Base-by-base conservation (phyloP, 1,139 yeast species). In the Candida sp. region DNA sequence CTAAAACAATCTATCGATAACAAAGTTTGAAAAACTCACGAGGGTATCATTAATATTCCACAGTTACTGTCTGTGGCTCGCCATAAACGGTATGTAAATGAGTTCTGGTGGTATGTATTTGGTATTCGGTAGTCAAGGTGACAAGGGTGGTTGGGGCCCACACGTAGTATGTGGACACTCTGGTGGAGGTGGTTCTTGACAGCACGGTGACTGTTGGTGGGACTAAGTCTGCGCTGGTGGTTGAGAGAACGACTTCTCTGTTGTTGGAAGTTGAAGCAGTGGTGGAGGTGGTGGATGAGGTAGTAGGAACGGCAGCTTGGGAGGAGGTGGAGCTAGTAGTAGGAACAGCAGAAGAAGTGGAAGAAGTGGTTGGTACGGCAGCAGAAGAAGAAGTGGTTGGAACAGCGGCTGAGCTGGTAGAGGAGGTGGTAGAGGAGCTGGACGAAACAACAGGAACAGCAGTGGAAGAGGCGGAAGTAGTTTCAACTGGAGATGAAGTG, bases 71-170 rank as follows among this genome's bases (percentile, higher is more conserved):
- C 31, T 37, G 48, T 3, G 59, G 58, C 25, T 40, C 49, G 5
- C 54, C 57, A 34, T 53, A 56, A 6, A 54, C 46, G 0, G 59
- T 56, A 9, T 47, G 38, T 11, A 54, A 38, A 32, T 50, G 49
- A n/a, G 51, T 47, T 38, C 43, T 52, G 5, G 58, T 56, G 11
- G 57, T 51, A 11, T 45, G 26, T 23, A 53, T 31, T 23, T 45
- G 46, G 26, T 54, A 54, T 34, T 32, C 41, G n/a, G 59, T 55
- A 3, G 60, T 49, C 3, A 49, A 28, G n/a, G 58, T 49, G 23
- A 48, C 44, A 8, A 54, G 34, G 23, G 58, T 53, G 8, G 59
- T 49, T 38, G 56, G 54, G 7, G 53, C 53, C 48, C 49, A 53
- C 4, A 49, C 53, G 35, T 39, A 47, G 25, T 44, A 37, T 9